Evolutionary conservation across 2,329 filamentous ascomycete genomes (phyloP).

Genomic region (Exophiala sp.): DNA sequence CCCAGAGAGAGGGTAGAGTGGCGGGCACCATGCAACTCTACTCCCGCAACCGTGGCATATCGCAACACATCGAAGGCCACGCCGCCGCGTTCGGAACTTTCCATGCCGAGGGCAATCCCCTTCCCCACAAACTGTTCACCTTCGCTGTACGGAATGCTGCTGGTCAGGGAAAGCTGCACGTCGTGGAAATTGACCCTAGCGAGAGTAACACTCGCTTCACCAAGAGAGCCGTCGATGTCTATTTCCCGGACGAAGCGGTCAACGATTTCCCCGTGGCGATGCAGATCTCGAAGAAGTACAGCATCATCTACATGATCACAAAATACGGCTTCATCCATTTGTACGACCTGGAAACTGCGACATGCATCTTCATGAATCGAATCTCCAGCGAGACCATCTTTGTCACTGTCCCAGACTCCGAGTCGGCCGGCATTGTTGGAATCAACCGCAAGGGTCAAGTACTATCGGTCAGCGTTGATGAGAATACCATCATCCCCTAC

Average conservation of each 20-base stretch:
- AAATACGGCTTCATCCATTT: conserved; percentile 99
- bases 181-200: conserved; percentile 94
- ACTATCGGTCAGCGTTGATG: conserved; percentile 86
- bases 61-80: conserved; percentile 95
- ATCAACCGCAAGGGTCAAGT: conserved; percentile 98
- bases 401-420: conserved; percentile 76
- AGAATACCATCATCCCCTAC: conserved; percentile 85
- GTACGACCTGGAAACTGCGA: conserved; percentile 92
- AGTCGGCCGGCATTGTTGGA: conserved; percentile 81
- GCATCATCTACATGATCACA: conserved; percentile 92
- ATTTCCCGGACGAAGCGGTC: conserved; percentile 89
- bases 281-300: conserved; percentile 94
- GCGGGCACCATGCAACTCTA: conserved; percentile 96
- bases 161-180: conserved; percentile 82
- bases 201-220: conserved; percentile 80
- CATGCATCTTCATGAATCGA: conserved; percentile 98
- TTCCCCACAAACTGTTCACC: conserved; percentile 92
- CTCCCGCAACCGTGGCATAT: conserved; percentile 91
- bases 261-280: conserved; percentile 98
- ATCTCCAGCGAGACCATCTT: conserved; percentile 99
- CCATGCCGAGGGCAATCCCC: conserved; percentile 77
- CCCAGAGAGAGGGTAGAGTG: conserved; percentile 84
- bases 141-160: conserved; percentile 87
- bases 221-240: conserved; percentile 96
- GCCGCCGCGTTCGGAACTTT: conserved; percentile 90